These are phyloP conservation scores for Trichocomaceae sp. DNA, from an alignment of 2,329 filamentous ascomycete species.

Conservation along the genomic window DNA sequence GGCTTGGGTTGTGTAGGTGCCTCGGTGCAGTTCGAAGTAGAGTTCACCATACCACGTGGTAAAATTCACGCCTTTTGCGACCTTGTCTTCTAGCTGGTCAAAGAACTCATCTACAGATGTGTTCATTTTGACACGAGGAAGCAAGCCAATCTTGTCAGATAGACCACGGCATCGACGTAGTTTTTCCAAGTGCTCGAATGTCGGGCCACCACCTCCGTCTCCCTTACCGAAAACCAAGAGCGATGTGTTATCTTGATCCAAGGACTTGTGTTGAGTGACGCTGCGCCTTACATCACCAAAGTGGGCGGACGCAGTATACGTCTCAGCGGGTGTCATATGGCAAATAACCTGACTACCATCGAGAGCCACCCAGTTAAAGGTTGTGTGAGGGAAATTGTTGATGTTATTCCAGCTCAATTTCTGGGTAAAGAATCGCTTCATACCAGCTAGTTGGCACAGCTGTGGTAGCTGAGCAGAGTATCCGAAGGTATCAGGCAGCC, in stretches of 20 bases:
- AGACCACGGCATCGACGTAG: constrained; percentile 85
- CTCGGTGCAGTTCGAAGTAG: constrained; percentile 95
- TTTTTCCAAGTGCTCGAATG: constrained; percentile 90
- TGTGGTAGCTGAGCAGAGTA: constrained; percentile 95
- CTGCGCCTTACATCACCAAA: constrained; percentile 92
- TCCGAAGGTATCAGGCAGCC: constrained; percentile 96
- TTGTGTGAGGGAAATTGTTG: constrained; percentile 97
- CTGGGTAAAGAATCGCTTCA: constrained; percentile 95
- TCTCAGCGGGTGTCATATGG: constrained; percentile 94
- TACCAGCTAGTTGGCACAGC: constrained; percentile 85
- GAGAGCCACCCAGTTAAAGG: constrained; percentile 95
- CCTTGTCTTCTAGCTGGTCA: constrained; percentile 72
- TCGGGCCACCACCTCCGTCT: constrained; percentile 91
- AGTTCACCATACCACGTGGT: constrained; percentile 97
- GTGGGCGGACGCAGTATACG: constrained; percentile 88
- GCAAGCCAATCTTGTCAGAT: constrained; percentile 72
- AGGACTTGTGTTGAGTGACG: constrained; percentile 84
- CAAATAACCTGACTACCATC: constrained; percentile 96
- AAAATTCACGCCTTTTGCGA: constrained; percentile 58
- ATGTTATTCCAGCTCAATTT: constrained; percentile 99
- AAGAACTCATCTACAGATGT: constrained; percentile 93
- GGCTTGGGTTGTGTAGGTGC: constrained; percentile 93
- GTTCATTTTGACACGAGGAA: constrained; percentile 85
- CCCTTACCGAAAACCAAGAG: constrained; percentile 94
- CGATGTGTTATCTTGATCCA: constrained; percentile 87